These are phyloP conservation scores for Crassisporium funariophilum DNA, from an alignment of 768 basidiomycete genomes.

Conservation along the genomic window DNA sequence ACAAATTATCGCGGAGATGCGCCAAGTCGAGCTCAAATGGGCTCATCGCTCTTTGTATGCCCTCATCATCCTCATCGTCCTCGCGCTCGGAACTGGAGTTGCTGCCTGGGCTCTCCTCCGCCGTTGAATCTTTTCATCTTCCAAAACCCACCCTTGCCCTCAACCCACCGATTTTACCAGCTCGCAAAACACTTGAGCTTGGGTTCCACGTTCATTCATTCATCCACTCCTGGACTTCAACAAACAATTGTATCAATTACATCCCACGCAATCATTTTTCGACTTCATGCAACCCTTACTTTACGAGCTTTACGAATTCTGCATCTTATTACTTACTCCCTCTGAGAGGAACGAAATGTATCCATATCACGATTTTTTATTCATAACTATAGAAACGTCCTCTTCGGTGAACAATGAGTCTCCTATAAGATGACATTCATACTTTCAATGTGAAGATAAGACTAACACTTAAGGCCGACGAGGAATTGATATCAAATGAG, in stretches of 20 bases:
- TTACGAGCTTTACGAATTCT: not conserved
- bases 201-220: no score
- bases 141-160: no score
- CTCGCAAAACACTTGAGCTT: no score
- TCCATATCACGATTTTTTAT: not conserved
- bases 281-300: not conserved
- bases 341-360: not conserved
- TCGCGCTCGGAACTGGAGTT: conserved; percentile 34
- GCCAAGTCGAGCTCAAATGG: conserved; percentile 56
- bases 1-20: conserved; percentile 47
- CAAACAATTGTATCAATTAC: not conserved
- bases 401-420: no score
- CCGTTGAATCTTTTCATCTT: no score
- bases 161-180: no score
- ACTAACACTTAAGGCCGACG: no score
- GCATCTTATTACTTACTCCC: conserved; percentile 1
- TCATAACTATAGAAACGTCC: not conserved
- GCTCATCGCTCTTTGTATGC: conserved; percentile 58
- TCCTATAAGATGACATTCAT: not conserved
- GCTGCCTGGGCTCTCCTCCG: conserved; percentile 33
- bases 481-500: no score
- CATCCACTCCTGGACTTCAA: no score
- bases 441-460: no score
- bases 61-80: conserved; percentile 44
- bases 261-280: not conserved